Base-by-base conservation (phyloP, 2,329 filamentous ascomycete genomes). In the Aspergillus pseudoglaucus region DNA sequence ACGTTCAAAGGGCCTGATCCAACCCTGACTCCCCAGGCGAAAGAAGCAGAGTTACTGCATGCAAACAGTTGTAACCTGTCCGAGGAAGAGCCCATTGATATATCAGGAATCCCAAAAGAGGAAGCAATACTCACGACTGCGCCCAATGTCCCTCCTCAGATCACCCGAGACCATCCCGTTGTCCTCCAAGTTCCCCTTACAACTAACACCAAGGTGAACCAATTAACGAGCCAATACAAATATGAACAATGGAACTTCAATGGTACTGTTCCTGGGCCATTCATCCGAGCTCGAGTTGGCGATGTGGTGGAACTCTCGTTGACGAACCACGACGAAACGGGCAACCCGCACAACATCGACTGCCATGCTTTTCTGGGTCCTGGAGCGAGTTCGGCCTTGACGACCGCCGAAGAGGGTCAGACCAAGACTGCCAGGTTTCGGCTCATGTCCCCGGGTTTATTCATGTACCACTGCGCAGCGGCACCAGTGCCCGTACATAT, bases 201-300 rank as follows among this genome's bases (percentile, higher is more conserved):
- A 8, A 63, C 64, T 2, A 45, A 46, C 0, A 60, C 59, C 2
- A 63, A 63, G 42, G 20, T 60, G 9, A 44, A 51, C 6, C 63
- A 67, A 45, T 53, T 68, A 18, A 66, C 64, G 1, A 66, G 56
- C 49, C 50, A 56, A 30, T 59, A 62, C 57, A 68, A 68, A 45
- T 68, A 68, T 52, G 64, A 68, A 20, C 52, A 59, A 41, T 68
- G 65, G 63, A 66, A 59, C 0, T 68, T 68, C 49, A 68, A 68
- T 50, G 59, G 55, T 46, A 58, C 53, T 3, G 59, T 63, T 1
- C 65, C 65, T 0, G 65, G 61, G 0, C 65, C 65, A 14, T 68
- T 68, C 42, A 67, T 68, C 42, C 63, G 65, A 5, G 65, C 65
- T 2, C 58, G 65, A 6, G 63, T 60, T 5, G 65, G 65, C 14